phyloP scores from a whole-genome alignment of 257 asterid genomes.

The Eustoma russellianum region DNA sequence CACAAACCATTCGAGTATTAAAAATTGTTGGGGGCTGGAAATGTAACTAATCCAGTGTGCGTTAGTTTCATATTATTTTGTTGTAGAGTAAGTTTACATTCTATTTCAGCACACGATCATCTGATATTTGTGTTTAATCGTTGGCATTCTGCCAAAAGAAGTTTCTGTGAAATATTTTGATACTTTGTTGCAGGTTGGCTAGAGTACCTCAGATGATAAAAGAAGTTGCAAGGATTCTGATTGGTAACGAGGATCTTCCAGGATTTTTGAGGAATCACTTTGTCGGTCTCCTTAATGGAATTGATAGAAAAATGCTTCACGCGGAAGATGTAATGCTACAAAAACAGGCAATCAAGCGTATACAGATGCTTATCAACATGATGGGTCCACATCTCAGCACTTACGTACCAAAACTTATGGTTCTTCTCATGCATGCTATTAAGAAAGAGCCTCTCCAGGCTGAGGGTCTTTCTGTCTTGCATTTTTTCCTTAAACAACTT shows the following conservation, averaged over 20 bases:
- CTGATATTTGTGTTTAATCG: too few relatives aligned
- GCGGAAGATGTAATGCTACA: constrained; percentile 63
- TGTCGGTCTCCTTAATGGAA: constrained; percentile 79
- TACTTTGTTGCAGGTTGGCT: constrained; percentile 42
- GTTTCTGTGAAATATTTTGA: too few relatives aligned
- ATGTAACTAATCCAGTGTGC: too few relatives aligned
- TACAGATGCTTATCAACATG: constrained; percentile 75
- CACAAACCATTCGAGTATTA: too few relatives aligned
- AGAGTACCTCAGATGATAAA: constrained; percentile 73
- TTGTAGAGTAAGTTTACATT: too few relatives aligned
- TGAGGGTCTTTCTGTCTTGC: constrained; percentile 82
- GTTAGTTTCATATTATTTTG: too few relatives aligned
- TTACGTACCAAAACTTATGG: constrained; percentile 91
- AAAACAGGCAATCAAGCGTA: constrained; percentile 77
- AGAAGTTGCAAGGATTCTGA: constrained; percentile 70
- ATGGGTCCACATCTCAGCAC: constrained; percentile 92
- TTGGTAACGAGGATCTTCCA: constrained; percentile 75
- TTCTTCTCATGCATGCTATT: constrained; percentile 93
- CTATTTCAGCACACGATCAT: too few relatives aligned
- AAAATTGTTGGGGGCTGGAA: too few relatives aligned
- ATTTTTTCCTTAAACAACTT: constrained; percentile 68
- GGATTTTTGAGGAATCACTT: constrained; percentile 79
- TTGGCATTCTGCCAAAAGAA: too few relatives aligned
- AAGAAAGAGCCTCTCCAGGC: constrained; percentile 73
- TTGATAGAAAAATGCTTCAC: constrained; percentile 90